Percentiles rank a stretch among this genome's conserved stretches.
Evolutionary conservation across 176 grass and related monocot species (phyloP).

Genomic region (Aegilops umbellulata): DNA sequence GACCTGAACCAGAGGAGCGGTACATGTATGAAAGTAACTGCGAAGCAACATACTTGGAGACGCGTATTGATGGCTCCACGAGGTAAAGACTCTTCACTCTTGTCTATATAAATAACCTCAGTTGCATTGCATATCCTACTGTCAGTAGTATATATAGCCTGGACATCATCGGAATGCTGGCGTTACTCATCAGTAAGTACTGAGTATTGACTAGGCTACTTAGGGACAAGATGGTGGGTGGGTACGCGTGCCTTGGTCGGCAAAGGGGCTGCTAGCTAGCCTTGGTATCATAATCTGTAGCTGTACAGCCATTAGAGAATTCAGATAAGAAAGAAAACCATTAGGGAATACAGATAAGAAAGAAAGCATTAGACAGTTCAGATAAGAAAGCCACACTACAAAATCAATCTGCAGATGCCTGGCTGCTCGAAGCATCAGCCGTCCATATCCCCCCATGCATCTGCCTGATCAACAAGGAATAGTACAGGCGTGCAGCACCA

Average conservation of each 20-base stretch:
- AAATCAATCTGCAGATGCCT: neutral
- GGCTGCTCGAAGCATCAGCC: neutral
- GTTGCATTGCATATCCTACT: neutral
- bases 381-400: neutral
- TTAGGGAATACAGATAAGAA: neutral
- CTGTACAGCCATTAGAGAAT: conserved; percentile 20
- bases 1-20: neutral
- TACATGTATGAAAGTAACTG: neutral
- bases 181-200: neutral
- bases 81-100: neutral
- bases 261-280: neutral
- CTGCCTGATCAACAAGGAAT: conserved; percentile 26
- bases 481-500: conserved; percentile 22
- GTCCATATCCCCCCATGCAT: neutral
- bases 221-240: conserved; percentile 1
- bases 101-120: neutral
- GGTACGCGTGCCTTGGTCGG: conserved; percentile 36
- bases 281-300: conserved; percentile 12
- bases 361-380: neutral
- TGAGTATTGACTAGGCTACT: neutral
- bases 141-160: neutral
- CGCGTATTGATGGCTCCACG: neutral
- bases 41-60: neutral
- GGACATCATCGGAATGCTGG: neutral
- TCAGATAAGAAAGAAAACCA: neutral